Percentiles rank a stretch among this genome's conserved stretches.
Evolutionary conservation across 345 rosid species (phyloP).

Genomic region (Corymbia maculata): DNA sequence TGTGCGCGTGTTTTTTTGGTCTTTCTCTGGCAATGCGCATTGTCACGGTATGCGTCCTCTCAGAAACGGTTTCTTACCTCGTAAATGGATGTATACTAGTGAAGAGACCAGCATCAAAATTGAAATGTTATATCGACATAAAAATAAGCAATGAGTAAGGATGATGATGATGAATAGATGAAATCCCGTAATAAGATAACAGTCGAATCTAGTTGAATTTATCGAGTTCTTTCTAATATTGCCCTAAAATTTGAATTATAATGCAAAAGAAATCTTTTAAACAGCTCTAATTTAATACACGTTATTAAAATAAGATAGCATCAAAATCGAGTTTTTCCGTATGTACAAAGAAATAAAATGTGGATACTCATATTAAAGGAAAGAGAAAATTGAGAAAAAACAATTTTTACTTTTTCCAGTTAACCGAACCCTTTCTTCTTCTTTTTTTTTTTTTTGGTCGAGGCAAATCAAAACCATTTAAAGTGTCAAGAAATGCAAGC

Average conservation of each 20-base stretch:
- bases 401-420: background rate
- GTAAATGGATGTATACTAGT: background rate
- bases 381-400: background rate
- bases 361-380: background rate
- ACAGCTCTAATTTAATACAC: background rate
- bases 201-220: too few relatives aligned
- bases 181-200: background rate
- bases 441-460: background rate
- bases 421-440: background rate
- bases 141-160: background rate
- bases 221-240: background rate
- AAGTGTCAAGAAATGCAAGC: background rate
- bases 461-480: background rate
- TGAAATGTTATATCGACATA: background rate
- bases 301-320: background rate
- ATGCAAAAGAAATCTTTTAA: background rate
- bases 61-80: background rate
- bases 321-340: background rate
- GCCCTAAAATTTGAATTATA: background rate
- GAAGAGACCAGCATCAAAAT: background rate
- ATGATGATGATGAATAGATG: background rate
- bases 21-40: background rate
- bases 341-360: background rate
- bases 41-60: background rate
- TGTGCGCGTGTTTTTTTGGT: background rate